Evolutionary conservation across 345 rosid genomes (phyloP).

Genomic region (Gossypium bickii): DNA sequence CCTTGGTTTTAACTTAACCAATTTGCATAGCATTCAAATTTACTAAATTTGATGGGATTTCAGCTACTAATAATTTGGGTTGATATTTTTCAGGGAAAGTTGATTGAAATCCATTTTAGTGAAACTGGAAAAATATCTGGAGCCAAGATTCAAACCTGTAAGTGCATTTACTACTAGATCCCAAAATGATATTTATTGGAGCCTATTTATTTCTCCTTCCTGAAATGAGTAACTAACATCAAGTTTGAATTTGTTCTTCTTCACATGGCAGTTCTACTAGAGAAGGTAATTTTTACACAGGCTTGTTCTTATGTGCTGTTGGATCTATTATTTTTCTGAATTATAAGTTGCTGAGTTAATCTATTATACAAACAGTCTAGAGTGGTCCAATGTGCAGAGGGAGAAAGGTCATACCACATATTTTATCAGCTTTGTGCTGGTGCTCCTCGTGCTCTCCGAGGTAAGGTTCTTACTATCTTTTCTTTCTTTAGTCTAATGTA

Average conservation of each 20-base stretch:
- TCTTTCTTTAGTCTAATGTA: slow-evolving; percentile 1
- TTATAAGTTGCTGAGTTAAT: slow-evolving; percentile 21
- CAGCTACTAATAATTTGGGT: slow-evolving; percentile 25
- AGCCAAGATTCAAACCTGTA: slow-evolving; percentile 96
- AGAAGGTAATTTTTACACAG: slow-evolving; percentile 61
- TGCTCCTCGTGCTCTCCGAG: slow-evolving; percentile 72
- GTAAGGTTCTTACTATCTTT: slow-evolving; percentile 28
- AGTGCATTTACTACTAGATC: slow-evolving; percentile 29
- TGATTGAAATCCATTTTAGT: slow-evolving; percentile 94
- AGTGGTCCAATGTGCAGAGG: slow-evolving; percentile 94
- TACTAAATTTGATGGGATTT: not conserved
- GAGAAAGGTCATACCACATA: slow-evolving; percentile 98
- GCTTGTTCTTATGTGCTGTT: slow-evolving; percentile 18
- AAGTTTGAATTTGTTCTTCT: slow-evolving; percentile 22
- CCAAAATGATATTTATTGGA: slow-evolving; percentile 4
- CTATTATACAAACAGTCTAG: slow-evolving; percentile 75
- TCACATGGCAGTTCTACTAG: slow-evolving; percentile 76
- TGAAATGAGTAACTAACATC: slow-evolving; percentile 30
- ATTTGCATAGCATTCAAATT: not conserved
- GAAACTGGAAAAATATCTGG: slow-evolving; percentile 98
- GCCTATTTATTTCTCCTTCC: slow-evolving; percentile 6
- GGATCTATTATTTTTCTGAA: slow-evolving; percentile 10
- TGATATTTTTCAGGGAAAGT: slow-evolving; percentile 68
- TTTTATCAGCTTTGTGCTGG: slow-evolving; percentile 99
- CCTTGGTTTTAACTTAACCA: not conserved